Percentiles rank a stretch among this genome's conserved stretches.
Conservation (phyloP, 106 monocot genomes). For the Triglochin maritima region DNA sequence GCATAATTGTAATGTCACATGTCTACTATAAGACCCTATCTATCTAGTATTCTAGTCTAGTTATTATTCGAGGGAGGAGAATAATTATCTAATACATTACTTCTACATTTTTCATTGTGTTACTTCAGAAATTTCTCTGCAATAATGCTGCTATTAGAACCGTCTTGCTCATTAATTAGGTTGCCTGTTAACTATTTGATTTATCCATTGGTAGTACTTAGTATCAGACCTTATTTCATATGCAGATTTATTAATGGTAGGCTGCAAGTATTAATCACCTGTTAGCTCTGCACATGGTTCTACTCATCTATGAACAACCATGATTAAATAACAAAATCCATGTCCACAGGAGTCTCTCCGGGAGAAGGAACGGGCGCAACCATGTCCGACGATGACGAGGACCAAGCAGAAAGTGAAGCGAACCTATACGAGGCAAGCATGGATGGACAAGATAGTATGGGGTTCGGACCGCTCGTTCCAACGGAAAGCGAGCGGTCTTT, state of each 20-base stretch:
- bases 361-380: conserved; percentile 94
- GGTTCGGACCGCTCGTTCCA: conserved; percentile 81
- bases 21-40: too few relatives aligned
- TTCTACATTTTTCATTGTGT: too few relatives aligned
- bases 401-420: conserved; percentile 70
- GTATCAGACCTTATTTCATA: too few relatives aligned
- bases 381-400: conserved; percentile 96
- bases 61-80: too few relatives aligned
- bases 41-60: too few relatives aligned
- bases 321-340: not conserved
- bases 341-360: conserved; percentile 53
- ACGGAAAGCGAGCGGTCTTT: conserved; percentile 90
- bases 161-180: too few relatives aligned
- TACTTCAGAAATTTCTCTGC: too few relatives aligned
- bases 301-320: not conserved
- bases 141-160: too few relatives aligned
- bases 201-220: too few relatives aligned
- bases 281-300: not conserved
- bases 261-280: not conserved
- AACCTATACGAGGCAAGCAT: conserved; percentile 71
- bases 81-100: too few relatives aligned
- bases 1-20: too few relatives aligned
- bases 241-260: not conserved
- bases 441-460: conserved; percentile 65
- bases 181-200: too few relatives aligned